Conservation (phyloP, 805 yeast species). For the Myxozyma vanderwaltii region DNA sequence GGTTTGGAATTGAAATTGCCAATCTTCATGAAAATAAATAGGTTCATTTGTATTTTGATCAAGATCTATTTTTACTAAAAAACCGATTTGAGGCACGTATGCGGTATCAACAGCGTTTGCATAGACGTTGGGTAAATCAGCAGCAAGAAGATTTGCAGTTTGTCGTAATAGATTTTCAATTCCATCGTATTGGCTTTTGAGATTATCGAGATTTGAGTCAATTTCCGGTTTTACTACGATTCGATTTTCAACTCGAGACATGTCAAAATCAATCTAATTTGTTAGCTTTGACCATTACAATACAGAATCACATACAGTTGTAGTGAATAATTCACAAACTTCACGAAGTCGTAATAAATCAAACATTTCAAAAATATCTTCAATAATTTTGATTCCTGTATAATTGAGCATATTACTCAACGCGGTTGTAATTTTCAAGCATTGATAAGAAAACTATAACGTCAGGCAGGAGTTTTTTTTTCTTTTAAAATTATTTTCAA, state of each 20-base stretch:
- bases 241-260: conserved; percentile 40
- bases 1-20: conserved; percentile 48
- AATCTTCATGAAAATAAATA: conserved; percentile 27
- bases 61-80: conserved; percentile 41
- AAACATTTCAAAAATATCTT: conserved; percentile 27
- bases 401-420: not conserved
- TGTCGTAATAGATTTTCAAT: conserved; percentile 43
- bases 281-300: not conserved
- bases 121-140: conserved; percentile 2
- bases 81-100: conserved; percentile 53
- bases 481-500: no score
- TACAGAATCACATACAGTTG: conserved; percentile 17
- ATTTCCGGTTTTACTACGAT: conserved; percentile 42
- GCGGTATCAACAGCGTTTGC: conserved; percentile 41
- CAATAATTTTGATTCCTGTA: not conserved
- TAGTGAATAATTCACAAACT: conserved; percentile 36
- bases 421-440: conserved; percentile 5
- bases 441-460: conserved; percentile 5
- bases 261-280: conserved; percentile 45
- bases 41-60: conserved; percentile 6
- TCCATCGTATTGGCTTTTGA: conserved; percentile 38
- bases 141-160: conserved; percentile 35
- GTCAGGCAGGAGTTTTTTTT: no score
- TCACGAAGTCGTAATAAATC: conserved; percentile 20
- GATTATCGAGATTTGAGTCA: conserved; percentile 40